Percentiles rank a stretch among this genome's conserved stretches.
These are phyloP conservation scores for Suillus hirtellus DNA, from an alignment of 768 basidiomycete genomes.

Conservation along the genomic window DNA sequence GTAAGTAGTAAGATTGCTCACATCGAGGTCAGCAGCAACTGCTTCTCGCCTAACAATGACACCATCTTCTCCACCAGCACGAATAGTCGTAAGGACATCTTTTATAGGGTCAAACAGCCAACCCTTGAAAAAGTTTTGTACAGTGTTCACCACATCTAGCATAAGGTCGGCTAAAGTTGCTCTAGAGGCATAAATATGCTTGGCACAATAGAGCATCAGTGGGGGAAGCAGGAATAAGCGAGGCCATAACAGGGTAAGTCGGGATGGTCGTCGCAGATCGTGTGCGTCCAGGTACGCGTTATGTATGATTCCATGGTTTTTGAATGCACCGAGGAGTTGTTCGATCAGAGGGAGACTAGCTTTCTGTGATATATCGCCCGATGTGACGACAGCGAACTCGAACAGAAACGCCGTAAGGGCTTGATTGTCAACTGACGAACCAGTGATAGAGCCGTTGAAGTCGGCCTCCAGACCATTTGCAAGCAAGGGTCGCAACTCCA, in stretches of 20 bases:
- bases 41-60: constrained; percentile 80
- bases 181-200: constrained; percentile 58
- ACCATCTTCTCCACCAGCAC: constrained; percentile 74
- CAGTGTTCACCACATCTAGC: constrained; percentile 63
- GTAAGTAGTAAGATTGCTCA: constrained; percentile 34
- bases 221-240: constrained; percentile 77
- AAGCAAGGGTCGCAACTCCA: constrained; percentile 52
- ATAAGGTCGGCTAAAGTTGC: constrained; percentile 56
- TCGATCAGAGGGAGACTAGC: constrained; percentile 16
- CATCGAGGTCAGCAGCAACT: constrained; percentile 82
- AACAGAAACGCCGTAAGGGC: constrained; percentile 18
- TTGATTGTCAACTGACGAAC: constrained; percentile 7
- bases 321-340: constrained; percentile 22
- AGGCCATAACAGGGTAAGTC: constrained; percentile 78
- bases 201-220: constrained; percentile 50
- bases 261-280: constrained; percentile 64
- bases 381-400: constrained; percentile 23
- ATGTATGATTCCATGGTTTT: constrained; percentile 32
- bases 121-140: constrained; percentile 69
- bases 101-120: constrained; percentile 89
- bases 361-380: constrained; percentile 11
- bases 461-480: constrained; percentile 30
- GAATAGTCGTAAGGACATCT: constrained; percentile 79
- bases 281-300: constrained; percentile 30
- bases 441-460: neutral